Conservation (phyloP, 192 early-diverging fungal species). For the Chytriomyces hyalinus region DNA sequence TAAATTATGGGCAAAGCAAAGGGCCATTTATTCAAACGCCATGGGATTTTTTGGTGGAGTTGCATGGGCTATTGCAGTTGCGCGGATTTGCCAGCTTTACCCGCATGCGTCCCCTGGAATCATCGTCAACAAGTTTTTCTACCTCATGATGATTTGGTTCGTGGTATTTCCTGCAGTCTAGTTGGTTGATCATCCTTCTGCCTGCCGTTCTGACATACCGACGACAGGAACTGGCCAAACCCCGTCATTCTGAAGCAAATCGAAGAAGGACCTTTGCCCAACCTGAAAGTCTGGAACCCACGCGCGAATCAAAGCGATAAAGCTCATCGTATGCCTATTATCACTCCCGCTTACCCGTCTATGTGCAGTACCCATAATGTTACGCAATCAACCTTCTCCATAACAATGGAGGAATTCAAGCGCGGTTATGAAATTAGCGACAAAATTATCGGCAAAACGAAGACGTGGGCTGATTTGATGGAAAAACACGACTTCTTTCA, state of each 20-base stretch:
- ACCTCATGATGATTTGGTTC: conserved; percentile 82
- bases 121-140: conserved; percentile 89
- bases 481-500: conserved; percentile 87
- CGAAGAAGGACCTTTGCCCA: conserved; percentile 81
- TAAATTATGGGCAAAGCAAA: conserved; percentile 95
- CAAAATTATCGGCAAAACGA: conserved; percentile 75
- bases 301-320: conserved; percentile 79
- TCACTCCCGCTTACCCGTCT: conserved; percentile 97
- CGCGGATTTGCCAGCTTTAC: conserved; percentile 93
- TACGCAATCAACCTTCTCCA: conserved; percentile 77
- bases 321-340: conserved; percentile 93
- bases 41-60: conserved; percentile 99
- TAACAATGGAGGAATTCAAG: conserved; percentile 87
- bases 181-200: neutral
- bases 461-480: conserved; percentile 84
- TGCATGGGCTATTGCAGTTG: conserved; percentile 97
- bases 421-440: conserved; percentile 78
- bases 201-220: neutral
- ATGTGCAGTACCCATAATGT: conserved; percentile 99
- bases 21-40: conserved; percentile 94
- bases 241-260: conserved; percentile 88
- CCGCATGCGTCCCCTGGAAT: conserved; percentile 89
- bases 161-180: conserved; percentile 5
- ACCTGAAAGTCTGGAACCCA: conserved; percentile 94
- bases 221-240: conserved; percentile 79